Evolutionary conservation across 352 stramenopile genomes (phyloP).

Genomic region (Phytophthora capsici): DNA sequence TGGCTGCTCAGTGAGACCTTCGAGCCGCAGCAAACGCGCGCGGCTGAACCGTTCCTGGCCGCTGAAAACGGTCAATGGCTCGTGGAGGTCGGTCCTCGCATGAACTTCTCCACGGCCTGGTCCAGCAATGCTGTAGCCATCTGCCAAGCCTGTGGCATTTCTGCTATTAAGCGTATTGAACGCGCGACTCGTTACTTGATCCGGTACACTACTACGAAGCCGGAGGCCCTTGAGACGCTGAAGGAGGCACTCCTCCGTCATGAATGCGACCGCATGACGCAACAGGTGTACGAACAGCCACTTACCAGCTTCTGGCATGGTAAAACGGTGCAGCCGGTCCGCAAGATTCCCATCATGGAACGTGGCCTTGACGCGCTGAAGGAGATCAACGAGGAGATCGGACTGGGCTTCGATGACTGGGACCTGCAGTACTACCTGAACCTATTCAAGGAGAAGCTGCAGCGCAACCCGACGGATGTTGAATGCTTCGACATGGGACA

Average conservation of each 20-base stretch:
- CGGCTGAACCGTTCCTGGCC: constrained; percentile 62
- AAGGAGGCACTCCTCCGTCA: constrained; percentile 66
- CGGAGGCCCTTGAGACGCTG: constrained; percentile 53
- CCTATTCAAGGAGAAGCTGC: constrained; percentile 97
- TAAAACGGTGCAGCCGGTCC: constrained; percentile 84
- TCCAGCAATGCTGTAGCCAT: constrained; percentile 98
- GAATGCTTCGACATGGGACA: constrained; percentile 99
- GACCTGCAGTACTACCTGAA: constrained; percentile 99
- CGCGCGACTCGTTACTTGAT: constrained; percentile 93
- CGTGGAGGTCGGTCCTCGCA: constrained; percentile 97
- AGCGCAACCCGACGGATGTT: constrained; percentile 98
- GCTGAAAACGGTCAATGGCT: constrained; percentile 57
- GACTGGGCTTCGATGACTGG: constrained; percentile 98
- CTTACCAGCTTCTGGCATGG: constrained; percentile 92
- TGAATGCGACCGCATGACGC: constrained; percentile 98
- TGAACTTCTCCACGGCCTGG: constrained; percentile 99
- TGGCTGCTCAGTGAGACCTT: constrained; percentile 98
- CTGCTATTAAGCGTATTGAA: constrained; percentile 93
- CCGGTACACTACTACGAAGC: constrained; percentile 44
- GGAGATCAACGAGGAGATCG: constrained; percentile 94
- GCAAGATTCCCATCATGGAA: constrained; percentile 95
- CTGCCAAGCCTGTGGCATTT: constrained; percentile 93
- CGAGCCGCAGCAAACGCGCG: constrained; percentile 86
- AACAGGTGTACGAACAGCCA: constrained; percentile 93
- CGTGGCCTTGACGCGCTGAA: constrained; percentile 94